Evolutionary conservation across 129 eudicot genomes (phyloP).

Genomic region (Chrysanthemum makinoi): DNA sequence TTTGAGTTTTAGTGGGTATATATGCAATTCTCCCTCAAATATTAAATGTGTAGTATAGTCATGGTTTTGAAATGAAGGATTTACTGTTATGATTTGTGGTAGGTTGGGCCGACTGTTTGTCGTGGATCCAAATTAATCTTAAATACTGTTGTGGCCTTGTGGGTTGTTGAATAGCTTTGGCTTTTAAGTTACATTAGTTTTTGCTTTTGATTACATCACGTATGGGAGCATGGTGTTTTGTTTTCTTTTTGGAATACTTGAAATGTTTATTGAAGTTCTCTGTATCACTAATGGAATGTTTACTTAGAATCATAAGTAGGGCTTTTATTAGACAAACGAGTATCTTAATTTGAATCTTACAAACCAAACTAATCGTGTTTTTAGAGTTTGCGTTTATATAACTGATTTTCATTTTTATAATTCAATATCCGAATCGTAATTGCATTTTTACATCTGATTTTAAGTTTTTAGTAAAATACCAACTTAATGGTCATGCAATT

Average conservation of each 20-base stretch:
- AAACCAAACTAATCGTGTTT: neutral
- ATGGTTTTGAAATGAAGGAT: neutral
- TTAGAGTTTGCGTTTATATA: neutral
- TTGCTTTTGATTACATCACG: neutral
- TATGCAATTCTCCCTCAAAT: no score
- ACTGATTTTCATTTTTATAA: neutral
- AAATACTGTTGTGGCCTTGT: neutral
- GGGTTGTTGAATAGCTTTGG: neutral
- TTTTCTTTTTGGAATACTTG: neutral
- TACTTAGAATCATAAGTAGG: neutral
- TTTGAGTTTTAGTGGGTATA: no score
- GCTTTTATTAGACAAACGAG: neutral
- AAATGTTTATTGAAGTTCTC: neutral
- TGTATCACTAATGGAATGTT: neutral
- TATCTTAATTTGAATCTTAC: neutral
- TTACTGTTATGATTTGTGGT: neutral
- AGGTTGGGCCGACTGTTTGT: neutral
- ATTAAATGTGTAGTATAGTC: neutral
- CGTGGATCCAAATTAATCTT: conserved; percentile 4
- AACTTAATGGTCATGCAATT: no score
- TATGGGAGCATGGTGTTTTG: neutral
- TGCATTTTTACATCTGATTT: no score
- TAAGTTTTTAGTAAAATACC: no score
- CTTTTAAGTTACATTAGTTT: neutral
- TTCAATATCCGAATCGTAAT: no score